These are phyloP conservation scores for Neonectria sp. DNA, from an alignment of 2,329 filamentous ascomycete species.

Conservation along the genomic window DNA sequence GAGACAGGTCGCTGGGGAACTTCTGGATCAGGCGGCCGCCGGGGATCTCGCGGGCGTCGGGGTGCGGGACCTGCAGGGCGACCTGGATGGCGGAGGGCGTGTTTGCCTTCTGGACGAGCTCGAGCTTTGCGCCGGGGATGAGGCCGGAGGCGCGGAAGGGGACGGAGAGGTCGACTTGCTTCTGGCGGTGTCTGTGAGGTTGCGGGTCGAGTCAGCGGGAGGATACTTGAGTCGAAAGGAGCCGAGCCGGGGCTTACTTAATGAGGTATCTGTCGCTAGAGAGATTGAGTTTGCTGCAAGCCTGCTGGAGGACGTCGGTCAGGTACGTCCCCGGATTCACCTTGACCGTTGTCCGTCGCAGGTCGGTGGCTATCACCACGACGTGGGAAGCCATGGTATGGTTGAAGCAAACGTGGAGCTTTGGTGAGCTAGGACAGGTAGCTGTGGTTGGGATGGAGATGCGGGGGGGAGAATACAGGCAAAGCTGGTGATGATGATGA, in stretches of 20 bases:
- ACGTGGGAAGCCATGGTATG: conserved; percentile 92
- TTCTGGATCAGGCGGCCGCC: conserved; percentile 84
- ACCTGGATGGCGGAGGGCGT: conserved; percentile 90
- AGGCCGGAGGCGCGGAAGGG: conserved; percentile 89
- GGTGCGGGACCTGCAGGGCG: conserved; percentile 86
- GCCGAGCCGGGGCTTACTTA: conserved; percentile 70
- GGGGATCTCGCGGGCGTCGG: conserved; percentile 74
- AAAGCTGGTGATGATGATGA: background rate
- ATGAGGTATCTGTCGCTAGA: conserved; percentile 82
- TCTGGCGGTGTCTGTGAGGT: conserved; percentile 81
- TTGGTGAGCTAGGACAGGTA: conserved; percentile 6
- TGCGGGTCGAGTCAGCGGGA: conserved; percentile 8
- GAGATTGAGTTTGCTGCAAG: conserved; percentile 85
- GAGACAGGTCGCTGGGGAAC: conserved; percentile 87
- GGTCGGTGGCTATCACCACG: conserved; percentile 85
- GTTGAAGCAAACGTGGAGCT: conserved; percentile 40
- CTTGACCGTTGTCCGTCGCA: conserved; percentile 85
- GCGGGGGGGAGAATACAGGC: conserved; percentile 1
- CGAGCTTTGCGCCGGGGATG: conserved; percentile 88
- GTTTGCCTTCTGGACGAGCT: conserved; percentile 89
- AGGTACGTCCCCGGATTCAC: conserved; percentile 86
- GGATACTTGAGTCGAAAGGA: background rate
- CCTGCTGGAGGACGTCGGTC: conserved; percentile 88
- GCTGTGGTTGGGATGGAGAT: background rate
- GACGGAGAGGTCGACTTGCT: conserved; percentile 86